Base-by-base conservation (phyloP, 768 basidiomycete genomes). In the Coprinopsis marcescibilis region DNA sequence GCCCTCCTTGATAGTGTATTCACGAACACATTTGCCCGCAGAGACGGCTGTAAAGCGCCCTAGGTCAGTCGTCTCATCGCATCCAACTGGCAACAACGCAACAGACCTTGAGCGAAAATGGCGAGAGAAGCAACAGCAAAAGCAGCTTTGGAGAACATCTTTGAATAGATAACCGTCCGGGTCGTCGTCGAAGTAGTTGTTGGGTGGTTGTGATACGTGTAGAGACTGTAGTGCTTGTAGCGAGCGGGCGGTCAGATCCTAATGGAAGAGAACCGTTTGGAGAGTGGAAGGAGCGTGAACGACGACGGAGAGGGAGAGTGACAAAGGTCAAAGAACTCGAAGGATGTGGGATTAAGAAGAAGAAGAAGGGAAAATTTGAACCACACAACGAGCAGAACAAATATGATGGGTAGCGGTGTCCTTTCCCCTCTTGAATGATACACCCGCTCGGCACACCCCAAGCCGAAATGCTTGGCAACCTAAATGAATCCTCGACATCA, bases 11-110 rank as follows among this genome's bases (percentile, higher is more conserved):
- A 88, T 72, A 43, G 76, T 82, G 59, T 81, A 81, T 15, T 59
- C 71, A 52, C 86, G 78, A n/a, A 73, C 66, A 59, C 86, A 87
- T 35, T 64, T 56, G 42, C 50, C 51, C 27, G 72, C 72, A 46
- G 67, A 51, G 10, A 54, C 62, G 37, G 59, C 64, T 66, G 45
- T 32, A 43, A n/a, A 48, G 19, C 30, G 43, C 17, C 19, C 24
- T 33, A 21, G 43, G 26, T 24, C 39, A 30, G 43, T 35, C 33
- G 27, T 19, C 21, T 34, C 49, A 38, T 32, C 43, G 38, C 27
- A 21, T 20, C 33, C 23, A 42, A 50, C 15, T 36, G 14, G 11
- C 26, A 40, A 3, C 13, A 27, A 11, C 20, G 13, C 21, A 62
- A 19, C 67, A 52, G 53, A 74, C 77, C 60, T 51, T 70, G 69